Evolutionary conservation across 1,139 yeast species (phyloP), one percentile per base, ranked within the genome.

Genomic region (Candida sp.): DNA sequence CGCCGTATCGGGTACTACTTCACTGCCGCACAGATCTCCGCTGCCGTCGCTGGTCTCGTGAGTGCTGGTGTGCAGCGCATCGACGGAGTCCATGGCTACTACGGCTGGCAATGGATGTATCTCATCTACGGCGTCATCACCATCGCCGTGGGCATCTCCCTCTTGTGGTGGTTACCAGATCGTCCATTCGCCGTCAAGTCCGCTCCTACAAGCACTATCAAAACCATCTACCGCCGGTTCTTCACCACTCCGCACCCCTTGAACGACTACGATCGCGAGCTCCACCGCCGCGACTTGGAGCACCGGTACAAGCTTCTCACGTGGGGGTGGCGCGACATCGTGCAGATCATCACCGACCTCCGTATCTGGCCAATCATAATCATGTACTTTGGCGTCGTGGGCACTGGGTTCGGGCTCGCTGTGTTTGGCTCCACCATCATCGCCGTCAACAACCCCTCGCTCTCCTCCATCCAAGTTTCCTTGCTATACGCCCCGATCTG

Each of bases 371-470:
- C 96, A 1, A 69, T 90, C 54, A 75, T 89, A 46, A 76, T 90
- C 71, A 90, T 90, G 97, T 90, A 90, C 69, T 91, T 90, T 68
- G 97, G 97, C 7, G 96, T 88, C 12, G 97, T 90, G 22, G 97
- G 97, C 44, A 85, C 91, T 17, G 97, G 97, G 1, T 86, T 81
- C 63, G 97, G 96, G 17, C 74, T 90, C 51, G 92, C 93, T 23
- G 94, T 88, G 22, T 90, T 88, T 69, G 97, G 94, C 2, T 86
- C 96, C 4, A 85, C 96, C n/a, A 85, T 90, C 57, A 86, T 90
- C 59, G 70, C 79, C 48, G 81, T 81, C 7, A 84, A 86, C 58
- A 84, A 88, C 65, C 87, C 94, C 2, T 59, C 63, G 9, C 77
- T 90, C 59, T 70, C 85, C 1, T 85, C 92, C 2, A 88, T 90